phyloP scores from a whole-genome alignment of 2,329 filamentous ascomycete species.

The Rutstroemia sp. region DNA sequence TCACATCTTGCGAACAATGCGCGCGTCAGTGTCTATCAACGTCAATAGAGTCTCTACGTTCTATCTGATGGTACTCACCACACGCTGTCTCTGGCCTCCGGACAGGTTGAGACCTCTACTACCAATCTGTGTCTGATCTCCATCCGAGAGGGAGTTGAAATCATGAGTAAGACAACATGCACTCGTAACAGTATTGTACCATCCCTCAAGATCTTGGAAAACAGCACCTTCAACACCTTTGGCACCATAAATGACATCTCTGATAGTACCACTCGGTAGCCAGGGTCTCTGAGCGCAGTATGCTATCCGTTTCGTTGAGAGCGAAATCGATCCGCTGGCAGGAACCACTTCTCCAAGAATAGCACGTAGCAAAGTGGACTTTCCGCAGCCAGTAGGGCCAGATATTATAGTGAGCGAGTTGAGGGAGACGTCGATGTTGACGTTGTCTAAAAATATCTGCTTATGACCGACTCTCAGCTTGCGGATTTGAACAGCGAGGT shows the following conservation, averaged over 20 bases:
- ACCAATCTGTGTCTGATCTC: conserved; percentile 34
- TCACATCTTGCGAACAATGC: conserved; percentile 37
- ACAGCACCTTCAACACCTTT: conserved; percentile 19
- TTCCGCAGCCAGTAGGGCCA: conserved; percentile 28
- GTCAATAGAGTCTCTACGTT: not conserved
- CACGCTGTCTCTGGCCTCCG: conserved; percentile 38
- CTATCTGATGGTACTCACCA: conserved; percentile 24
- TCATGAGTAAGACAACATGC: conserved; percentile 22
- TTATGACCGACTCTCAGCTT: not conserved
- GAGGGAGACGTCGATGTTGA: not conserved
- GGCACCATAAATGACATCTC: conserved; percentile 26
- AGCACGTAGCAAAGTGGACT: conserved; percentile 25
- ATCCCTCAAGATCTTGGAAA: conserved; percentile 16
- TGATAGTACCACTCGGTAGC: conserved; percentile 32
- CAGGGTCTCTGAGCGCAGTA: conserved; percentile 35
- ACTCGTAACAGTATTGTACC: conserved; percentile 30
- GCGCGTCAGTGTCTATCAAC: conserved; percentile 34
- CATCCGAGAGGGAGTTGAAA: conserved; percentile 26
- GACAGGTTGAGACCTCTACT: conserved; percentile 37
- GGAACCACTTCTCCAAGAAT: conserved; percentile 28
- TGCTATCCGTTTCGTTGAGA: conserved; percentile 26
- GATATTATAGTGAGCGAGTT: conserved; percentile 11
- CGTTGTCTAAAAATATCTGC: not conserved
- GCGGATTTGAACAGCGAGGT: not conserved
- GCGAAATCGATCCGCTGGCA: conserved; percentile 20